These are phyloP conservation scores for Leccinum pachyderme DNA, from an alignment of 1,284 basidiomycete species.

Conservation along the genomic window DNA sequence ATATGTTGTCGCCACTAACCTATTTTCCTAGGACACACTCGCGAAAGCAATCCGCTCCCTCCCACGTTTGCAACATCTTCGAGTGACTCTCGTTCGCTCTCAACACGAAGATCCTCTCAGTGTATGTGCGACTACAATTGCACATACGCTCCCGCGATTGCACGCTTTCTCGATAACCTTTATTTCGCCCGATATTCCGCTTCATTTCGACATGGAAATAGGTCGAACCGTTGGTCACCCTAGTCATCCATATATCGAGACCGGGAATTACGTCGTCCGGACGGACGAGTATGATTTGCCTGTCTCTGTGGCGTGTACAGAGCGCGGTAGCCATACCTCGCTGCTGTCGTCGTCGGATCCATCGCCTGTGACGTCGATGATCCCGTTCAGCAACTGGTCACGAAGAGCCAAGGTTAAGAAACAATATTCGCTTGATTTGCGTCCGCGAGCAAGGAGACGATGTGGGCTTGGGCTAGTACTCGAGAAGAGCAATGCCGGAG, in stretches of 20 bases:
- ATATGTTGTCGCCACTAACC: slow-evolving; percentile 1
- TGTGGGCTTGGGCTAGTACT: slow-evolving; percentile 45
- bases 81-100: slow-evolving; percentile 61
- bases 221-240: slow-evolving; percentile 33
- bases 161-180: slow-evolving; percentile 60
- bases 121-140: slow-evolving; percentile 57
- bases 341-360: slow-evolving; percentile 38
- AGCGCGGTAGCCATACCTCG: slow-evolving; percentile 43
- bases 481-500: slow-evolving; percentile 62
- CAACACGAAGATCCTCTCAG: slow-evolving; percentile 61
- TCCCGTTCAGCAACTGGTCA: slow-evolving; percentile 36
- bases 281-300: slow-evolving; percentile 45
- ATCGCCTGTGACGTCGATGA: slow-evolving; percentile 35
- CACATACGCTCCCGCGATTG: slow-evolving; percentile 61
- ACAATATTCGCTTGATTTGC: slow-evolving; percentile 25
- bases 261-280: slow-evolving; percentile 53
- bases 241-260: slow-evolving; percentile 29
- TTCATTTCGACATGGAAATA: slow-evolving; percentile 30
- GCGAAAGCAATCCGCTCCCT: slow-evolving; percentile 57
- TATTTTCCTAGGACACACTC: slow-evolving; percentile 43
- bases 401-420: slow-evolving; percentile 17
- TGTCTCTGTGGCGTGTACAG: slow-evolving; percentile 42
- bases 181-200: slow-evolving; percentile 46
- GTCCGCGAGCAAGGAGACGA: slow-evolving; percentile 33
- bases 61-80: slow-evolving; percentile 56